A percentile compares a stretch with the other conserved stretches of the same genome.
Evolutionary conservation across 2,329 filamentous ascomycete genomes (phyloP).

Genomic region (Calonectria naviculata): DNA sequence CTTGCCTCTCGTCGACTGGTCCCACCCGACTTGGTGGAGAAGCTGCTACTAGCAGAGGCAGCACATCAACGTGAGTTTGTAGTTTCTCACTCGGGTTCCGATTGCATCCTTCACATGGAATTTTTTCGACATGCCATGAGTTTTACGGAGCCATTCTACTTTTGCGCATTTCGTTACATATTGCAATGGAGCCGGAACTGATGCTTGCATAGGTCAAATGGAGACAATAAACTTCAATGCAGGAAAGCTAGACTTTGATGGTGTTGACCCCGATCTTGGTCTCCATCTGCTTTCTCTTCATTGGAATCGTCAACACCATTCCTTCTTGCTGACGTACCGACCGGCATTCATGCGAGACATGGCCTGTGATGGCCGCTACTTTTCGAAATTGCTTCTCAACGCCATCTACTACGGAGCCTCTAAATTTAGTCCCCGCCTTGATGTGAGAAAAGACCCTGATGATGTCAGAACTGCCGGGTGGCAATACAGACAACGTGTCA

Average conservation of each 20-base stretch:
- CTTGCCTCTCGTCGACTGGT: background rate
- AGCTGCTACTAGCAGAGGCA: background rate
- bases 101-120: no score
- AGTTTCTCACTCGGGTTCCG: no score
- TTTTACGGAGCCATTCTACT: no score
- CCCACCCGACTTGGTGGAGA: background rate
- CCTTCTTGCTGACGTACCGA: background rate
- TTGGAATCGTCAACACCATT: background rate
- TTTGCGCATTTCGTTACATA: no score
- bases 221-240: background rate
- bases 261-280: background rate
- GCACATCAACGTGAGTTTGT: background rate
- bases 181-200: no score
- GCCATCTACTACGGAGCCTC: background rate
- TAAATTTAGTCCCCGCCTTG: background rate
- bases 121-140: no score
- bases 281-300: background rate
- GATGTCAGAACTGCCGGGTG: background rate
- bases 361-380: background rate
- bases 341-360: background rate
- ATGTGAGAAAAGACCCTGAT: background rate
- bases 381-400: background rate
- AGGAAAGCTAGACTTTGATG: background rate
- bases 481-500: background rate
- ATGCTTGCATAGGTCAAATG: background rate